Percentiles rank a stretch among this genome's conserved stretches.
These are phyloP conservation scores for Thalassiosira hispida DNA, from an alignment of 352 stramenopile species.

Conservation along the genomic window DNA sequence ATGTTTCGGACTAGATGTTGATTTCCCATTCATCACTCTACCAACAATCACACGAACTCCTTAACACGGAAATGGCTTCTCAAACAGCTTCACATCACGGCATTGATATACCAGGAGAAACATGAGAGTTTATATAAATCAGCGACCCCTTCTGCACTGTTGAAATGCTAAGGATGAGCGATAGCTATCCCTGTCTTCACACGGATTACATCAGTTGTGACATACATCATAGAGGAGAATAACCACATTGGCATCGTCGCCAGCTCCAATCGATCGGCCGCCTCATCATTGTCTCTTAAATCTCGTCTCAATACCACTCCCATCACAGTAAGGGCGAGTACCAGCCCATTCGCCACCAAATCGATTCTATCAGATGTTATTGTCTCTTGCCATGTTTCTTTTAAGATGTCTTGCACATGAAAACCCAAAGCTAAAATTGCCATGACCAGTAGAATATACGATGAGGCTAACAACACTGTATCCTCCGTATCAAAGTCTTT, in stretches of 20 bases:
- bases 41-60: too few species aligned
- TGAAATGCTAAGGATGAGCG: too few species aligned
- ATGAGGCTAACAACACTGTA: background rate
- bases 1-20: too few species aligned
- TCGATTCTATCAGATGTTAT: constrained; percentile 18
- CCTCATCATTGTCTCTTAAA: background rate
- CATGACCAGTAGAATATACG: constrained; percentile 21
- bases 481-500: background rate
- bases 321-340: background rate
- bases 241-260: background rate
- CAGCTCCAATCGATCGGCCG: constrained; percentile 13
- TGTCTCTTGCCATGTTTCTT: background rate
- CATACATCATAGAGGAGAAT: constrained; percentile 10
- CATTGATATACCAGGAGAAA: too few species aligned
- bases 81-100: too few species aligned
- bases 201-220: background rate
- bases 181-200: background rate
- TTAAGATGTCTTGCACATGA: background rate
- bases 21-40: too few species aligned
- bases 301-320: constrained; percentile 9
- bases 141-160: too few species aligned
- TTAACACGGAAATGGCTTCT: too few species aligned
- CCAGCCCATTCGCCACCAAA: constrained; percentile 22
- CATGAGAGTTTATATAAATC: too few species aligned
- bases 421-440: constrained; percentile 14